Percentiles rank a stretch among this genome's conserved stretches.
These are phyloP conservation scores for Verticillium alfalfae DNA, from an alignment of 2,329 filamentous ascomycete species.

Conservation along the genomic window DNA sequence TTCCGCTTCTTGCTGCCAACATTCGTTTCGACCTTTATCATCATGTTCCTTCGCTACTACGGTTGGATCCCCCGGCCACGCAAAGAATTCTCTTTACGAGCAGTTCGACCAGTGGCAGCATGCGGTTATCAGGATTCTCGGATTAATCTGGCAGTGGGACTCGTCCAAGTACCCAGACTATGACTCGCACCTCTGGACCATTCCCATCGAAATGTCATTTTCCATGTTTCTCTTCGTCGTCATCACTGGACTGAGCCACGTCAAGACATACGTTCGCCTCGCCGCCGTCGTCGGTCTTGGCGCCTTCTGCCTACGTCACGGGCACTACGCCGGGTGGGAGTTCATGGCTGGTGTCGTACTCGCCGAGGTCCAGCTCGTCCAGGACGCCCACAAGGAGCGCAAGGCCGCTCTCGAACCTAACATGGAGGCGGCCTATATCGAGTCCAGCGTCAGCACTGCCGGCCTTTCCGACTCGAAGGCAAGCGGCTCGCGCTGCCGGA, in stretches of 20 bases:
- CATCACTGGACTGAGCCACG: slow-evolving; percentile 25
- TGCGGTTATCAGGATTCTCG: slow-evolving; percentile 15
- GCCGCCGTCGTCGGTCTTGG: slow-evolving; percentile 22
- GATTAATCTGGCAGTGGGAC: slow-evolving; percentile 22
- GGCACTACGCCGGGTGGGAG: slow-evolving; percentile 37
- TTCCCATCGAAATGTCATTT: slow-evolving; percentile 39
- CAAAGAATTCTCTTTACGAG: slow-evolving; percentile 14
- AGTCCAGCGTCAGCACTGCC: slow-evolving; percentile 1
- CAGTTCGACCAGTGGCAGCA: slow-evolving; percentile 20
- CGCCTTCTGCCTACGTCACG: slow-evolving; percentile 28
- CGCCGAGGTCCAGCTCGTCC: slow-evolving; percentile 35
- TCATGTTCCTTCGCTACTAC: slow-evolving; percentile 28
- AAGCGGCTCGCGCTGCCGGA: slow-evolving; percentile 1
- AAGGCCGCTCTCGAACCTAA: slow-evolving; percentile 6
- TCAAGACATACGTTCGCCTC: slow-evolving; percentile 25
- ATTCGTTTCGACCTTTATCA: slow-evolving; percentile 32
- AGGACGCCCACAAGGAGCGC: slow-evolving; percentile 11
- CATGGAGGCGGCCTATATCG: slow-evolving; percentile 7
- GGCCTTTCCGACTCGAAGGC: background rate
- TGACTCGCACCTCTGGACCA: slow-evolving; percentile 42
- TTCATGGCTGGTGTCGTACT: slow-evolving; percentile 40
- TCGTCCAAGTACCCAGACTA: slow-evolving; percentile 21
- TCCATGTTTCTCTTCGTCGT: slow-evolving; percentile 38
- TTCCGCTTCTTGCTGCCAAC: slow-evolving; percentile 41
- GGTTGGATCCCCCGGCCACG: slow-evolving; percentile 24